Base-by-base conservation (phyloP, 305 asterid genomes). In the Fraxinus dipetala region DNA sequence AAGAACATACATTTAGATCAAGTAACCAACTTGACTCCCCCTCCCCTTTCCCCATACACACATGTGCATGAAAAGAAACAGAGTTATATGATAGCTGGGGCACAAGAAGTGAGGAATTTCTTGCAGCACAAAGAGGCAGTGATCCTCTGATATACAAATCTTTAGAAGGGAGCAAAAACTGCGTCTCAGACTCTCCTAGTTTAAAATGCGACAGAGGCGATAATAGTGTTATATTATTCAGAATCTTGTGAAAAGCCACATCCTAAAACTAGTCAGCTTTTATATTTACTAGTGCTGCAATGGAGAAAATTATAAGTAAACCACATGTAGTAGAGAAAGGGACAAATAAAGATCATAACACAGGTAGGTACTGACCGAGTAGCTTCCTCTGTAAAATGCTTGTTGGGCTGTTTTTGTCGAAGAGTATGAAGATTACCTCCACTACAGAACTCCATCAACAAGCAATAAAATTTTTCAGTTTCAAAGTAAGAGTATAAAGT, bases 351-450 rank as follows among this genome's bases (percentile, higher is more conserved):
- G 48, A 38, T 51, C 1, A 31, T 16, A 78, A 48, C 26, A 45
- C 20, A 34, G 31, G 40, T 31, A 80, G 16, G 69, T 75, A 85
- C 73, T 80, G 45, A 91, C 96, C 94, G 85, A 24, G 97, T 92
- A 69, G 98, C 98, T 79, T 95, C 97, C 91, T 92, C 99, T 0
- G 95, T 73, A 54, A 95, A 95, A 86, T 92, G 89, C 89, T 90
- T 95, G 89, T 88, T 87, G 79, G 97, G 97, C 88, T 93, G 98
- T 86, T 91, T 95, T 82, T 95, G 99, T 38, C 99, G 86, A 34
- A 95, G 95, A 18, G 95, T 88, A 35, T 95, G 98, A 75, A 95
- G 99, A 88, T 95, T 95, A 24, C 98, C 99, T 35, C 99, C 99
- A 78, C 98, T 93, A 81, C 99, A 95, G 79, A 92, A 95, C 88